Base-by-base conservation (phyloP, 2,329 filamentous ascomycete species). In the Trichoderma sp. region DNA sequence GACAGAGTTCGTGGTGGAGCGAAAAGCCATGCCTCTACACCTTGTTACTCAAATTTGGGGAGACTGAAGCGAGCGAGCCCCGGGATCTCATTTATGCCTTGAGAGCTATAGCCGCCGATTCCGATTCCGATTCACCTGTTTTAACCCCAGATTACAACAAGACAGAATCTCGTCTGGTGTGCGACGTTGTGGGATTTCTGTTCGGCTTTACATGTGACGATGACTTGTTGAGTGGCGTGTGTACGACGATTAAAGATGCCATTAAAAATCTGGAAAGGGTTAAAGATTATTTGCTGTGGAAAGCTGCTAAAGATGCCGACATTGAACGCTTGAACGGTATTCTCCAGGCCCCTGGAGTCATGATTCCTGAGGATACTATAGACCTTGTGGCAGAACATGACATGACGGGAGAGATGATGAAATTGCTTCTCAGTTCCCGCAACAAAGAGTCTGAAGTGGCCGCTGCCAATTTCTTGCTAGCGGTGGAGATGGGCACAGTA, bases 41-140 rank as follows among this genome's bases (percentile, higher is more conserved):
- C 0, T 26, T 61, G n/a, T 26, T 61, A 7, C 30, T 28, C 14
- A 61, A 6, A 30, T 61, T 61, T 30, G 59, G 37, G 1, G 6
- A 21, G n/a, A 49, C 37, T 13, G 59, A 61, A 30, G 59, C 59
- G 5, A 61, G 37, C 2, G 59, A 61, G 3, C 34, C 59, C 13
- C 59, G 59, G n/a, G 59, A 61, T 28, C 39, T 49, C 14, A 49
- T 61, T 24, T 61, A 61, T 11, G 59, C 59, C 18, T 13, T 61
- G 24, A 30, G 11, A 10, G 59, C 37, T 5, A 61, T 61, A 18
- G 46, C 59, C 11, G 28, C 59, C 18, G 46, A 61, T 24, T 24
- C 37, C 7, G n/a, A 26, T 4, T 43, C 37, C 14, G 11, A 49
- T 11, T 16, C 24, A 3, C 3, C n/a, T 14, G 21, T 32, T 34